A percentile compares a stretch with the other conserved stretches of the same genome.
These are phyloP conservation scores for Leccinum uliginosum DNA, from an alignment of 768 basidiomycete genomes.

Conservation along the genomic window DNA sequence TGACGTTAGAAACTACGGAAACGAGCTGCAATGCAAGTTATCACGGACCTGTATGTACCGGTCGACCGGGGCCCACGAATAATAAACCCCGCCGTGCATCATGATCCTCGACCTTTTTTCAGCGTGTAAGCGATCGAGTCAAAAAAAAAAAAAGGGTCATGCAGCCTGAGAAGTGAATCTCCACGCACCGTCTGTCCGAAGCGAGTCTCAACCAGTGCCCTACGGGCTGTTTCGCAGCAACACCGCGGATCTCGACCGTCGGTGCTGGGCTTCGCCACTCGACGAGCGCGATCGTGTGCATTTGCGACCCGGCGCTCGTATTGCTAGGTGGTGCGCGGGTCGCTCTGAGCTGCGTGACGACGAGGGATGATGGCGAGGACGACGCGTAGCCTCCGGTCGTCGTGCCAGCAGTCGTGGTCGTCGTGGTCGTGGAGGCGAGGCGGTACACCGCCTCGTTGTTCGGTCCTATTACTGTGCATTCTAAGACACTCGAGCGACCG, in stretches of 20 bases:
- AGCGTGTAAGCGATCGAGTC: no score
- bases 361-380: background rate
- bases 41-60: conserved; percentile 39
- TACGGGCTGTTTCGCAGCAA: conserved; percentile 45
- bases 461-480: conserved; percentile 47
- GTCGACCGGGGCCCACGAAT: conserved; percentile 54
- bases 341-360: conserved; percentile 37
- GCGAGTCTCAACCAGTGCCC: conserved; percentile 55
- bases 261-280: conserved; percentile 49
- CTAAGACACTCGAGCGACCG: background rate
- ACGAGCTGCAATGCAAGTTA: background rate
- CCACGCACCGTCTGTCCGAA: conserved; percentile 42
- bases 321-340: conserved; percentile 20
- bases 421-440: conserved; percentile 38
- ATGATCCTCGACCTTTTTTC: conserved; percentile 44
- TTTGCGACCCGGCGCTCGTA: background rate
- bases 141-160: no score
- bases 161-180: no score
- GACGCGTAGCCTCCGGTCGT: background rate
- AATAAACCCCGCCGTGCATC: conserved; percentile 46
- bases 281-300: conserved; percentile 46
- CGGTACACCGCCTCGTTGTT: conserved; percentile 45
- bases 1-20: background rate
- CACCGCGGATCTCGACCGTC: conserved; percentile 49
- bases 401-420: background rate